Conservation (phyloP, 2,329 filamentous ascomycete species). For the Claviceps sp. region DNA sequence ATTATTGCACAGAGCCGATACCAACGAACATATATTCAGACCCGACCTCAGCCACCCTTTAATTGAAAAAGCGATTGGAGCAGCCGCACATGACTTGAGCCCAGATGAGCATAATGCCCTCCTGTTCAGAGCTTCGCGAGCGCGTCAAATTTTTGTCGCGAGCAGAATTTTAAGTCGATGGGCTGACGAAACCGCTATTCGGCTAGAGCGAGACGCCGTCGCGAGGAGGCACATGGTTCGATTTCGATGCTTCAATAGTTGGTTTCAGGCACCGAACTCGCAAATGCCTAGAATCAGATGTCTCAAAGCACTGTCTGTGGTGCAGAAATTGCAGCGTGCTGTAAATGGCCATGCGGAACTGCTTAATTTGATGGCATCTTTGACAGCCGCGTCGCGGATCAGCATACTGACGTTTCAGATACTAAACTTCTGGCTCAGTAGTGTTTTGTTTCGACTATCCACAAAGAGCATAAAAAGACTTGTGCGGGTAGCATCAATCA, state of each 20-base stretch:
- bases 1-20: background rate
- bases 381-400: slow-evolving; percentile 11
- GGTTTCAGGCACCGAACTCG: slow-evolving; percentile 20
- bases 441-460: background rate
- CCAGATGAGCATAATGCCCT: slow-evolving; percentile 10
- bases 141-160: slow-evolving; percentile 49
- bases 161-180: slow-evolving; percentile 36
- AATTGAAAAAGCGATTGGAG: background rate
- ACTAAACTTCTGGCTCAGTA: background rate
- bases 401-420: slow-evolving; percentile 9
- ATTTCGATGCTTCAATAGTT: slow-evolving; percentile 28
- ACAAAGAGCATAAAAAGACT: background rate
- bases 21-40: background rate
- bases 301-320: slow-evolving; percentile 15
- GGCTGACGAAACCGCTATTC: slow-evolving; percentile 50
- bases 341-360: slow-evolving; percentile 15
- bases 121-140: slow-evolving; percentile 43
- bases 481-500: background rate
- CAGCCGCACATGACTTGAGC: background rate
- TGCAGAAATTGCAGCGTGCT: slow-evolving; percentile 22
- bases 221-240: slow-evolving; percentile 60
- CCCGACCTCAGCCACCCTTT: background rate
- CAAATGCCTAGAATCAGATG: slow-evolving; percentile 17
- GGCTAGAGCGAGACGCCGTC: slow-evolving; percentile 50
- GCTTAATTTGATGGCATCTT: slow-evolving; percentile 13